Base-by-base conservation (phyloP, 371 early-diverging fungal genomes). In the Rhizomucor miehei region DNA sequence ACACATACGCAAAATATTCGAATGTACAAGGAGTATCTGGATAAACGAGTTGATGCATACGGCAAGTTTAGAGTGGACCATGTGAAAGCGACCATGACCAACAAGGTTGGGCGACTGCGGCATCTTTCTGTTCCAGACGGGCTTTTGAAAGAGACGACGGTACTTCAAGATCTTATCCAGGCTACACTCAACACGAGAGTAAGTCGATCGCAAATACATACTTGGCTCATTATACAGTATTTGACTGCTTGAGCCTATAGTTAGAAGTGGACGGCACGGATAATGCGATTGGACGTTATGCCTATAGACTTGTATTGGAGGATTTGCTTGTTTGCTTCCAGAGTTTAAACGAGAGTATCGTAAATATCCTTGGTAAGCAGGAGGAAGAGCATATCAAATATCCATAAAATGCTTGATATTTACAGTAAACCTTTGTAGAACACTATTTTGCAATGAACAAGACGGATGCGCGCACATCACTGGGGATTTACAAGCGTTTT, bases 401-500 rank as follows among this genome's bases (percentile, higher is more conserved):
- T 11, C 11, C 12, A 41, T 41, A 41, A 19, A 4, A 41, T 14
- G 6, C 14, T 41, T n/a, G n/a, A 14, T 41, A 6, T 11, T 41
- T 12, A 41, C 29, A 29, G 34, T 36, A 11, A 49, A 12, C 47
- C 56, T 61, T 60, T 51, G 39, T 64, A 77, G 87, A 89, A 56
- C 82, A 86, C 52, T 97, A 89, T 66, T 93, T 96, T 75, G 89
- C 90, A n/a, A 88, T 97, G 90, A 66, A 72, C 12, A 87, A 88
- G 48, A 54, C 81, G 1, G 89, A 94, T 53, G 95, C 95, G 41
- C 73, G 77, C 52, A 78, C 81, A n/a, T 85, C 92, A 1, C 70
- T 97, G 25, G 83, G 87, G 44, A 86, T 96, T 43, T 97, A 97
- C 75, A 95, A 93, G 65, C 71, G 73, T 13, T 97, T 94, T 75